Evolutionary conservation across 257 asterid genomes (phyloP), one percentile per base, ranked within the genome.

Genomic region (Apocynum venetum): DNA sequence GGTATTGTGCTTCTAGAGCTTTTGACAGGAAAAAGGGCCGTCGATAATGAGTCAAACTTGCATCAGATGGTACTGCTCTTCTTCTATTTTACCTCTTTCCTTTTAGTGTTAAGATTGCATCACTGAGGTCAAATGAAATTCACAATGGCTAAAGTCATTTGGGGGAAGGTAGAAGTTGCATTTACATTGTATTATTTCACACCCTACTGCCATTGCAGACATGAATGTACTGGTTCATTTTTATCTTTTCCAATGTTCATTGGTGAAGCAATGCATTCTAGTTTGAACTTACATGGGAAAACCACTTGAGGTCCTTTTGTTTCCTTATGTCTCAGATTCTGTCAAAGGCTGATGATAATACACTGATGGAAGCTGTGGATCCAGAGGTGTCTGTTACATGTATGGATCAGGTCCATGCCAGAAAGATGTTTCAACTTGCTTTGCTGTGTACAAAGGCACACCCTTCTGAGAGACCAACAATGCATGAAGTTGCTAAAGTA

Each of bases 1-100:
- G 99, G 99, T 56, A 88, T 96, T 47, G 98, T 96, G 70, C 96
- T 96, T 72, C 86, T 96, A 3, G 99, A 96, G 92, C 96, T 96
- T 4, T 74, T 96, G 82, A 96, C 99, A 0, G 99, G 99, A 44
- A 93, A 81, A 83, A 96, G 91, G 75, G 96, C 99, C 0, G 97
- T 96, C 13, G 96, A 91, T 80, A 88, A 90, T 19, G 96, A 96
- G 79, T 83, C 85, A 8, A 96, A 96, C 88, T 76, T 96, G 87
- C 99, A 90, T 76, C 97, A 96, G 77, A 87, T 93, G 98, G 99
- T 96, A 91, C 38, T 31, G 2, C 46, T 70, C 76, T 68, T 56
- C 10, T 52, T 6, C 53, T 41, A 3, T 72, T 40, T 17, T 78
- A 47, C n/a, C 44, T 55, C 12, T 47, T 14, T 19, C 6, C 48